phyloP scores from a whole-genome alignment of 768 basidiomycete species.

The Dacryopinax spathularia region DNA sequence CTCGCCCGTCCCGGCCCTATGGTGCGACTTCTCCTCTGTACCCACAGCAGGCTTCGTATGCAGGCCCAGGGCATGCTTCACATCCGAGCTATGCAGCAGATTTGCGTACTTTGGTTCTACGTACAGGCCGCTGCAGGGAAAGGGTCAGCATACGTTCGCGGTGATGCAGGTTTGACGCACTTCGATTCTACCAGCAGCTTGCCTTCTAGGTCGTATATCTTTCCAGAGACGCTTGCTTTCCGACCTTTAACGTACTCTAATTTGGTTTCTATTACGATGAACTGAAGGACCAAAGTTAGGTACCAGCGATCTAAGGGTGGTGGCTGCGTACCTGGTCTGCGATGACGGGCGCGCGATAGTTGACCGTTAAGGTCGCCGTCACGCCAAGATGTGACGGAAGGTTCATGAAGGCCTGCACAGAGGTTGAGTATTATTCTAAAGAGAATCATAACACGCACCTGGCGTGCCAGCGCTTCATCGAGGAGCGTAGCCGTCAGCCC shows the following conservation, averaged over 20 bases:
- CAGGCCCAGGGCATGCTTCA: conserved; percentile 52
- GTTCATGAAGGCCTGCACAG: conserved; percentile 59
- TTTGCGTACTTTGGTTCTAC: conserved; percentile 82
- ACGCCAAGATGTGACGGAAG: conserved; percentile 84
- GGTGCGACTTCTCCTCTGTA: not conserved
- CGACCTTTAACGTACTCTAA: conserved; percentile 59
- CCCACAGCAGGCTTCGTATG: not conserved
- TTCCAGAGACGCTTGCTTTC: conserved; percentile 56
- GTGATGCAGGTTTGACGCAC: conserved; percentile 31
- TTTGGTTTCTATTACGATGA: conserved; percentile 63
- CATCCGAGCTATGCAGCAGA: conserved; percentile 44
- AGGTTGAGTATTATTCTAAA: not conserved
- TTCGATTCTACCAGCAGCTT: conserved; percentile 66
- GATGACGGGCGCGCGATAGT: conserved; percentile 74
- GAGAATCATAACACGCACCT: conserved; percentile 35
- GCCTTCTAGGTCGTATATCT: conserved; percentile 69
- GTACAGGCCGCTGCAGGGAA: conserved; percentile 50
- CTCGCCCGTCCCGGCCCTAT: not conserved
- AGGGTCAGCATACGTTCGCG: not conserved
- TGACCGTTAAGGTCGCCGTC: conserved; percentile 68
- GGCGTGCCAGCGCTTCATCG: conserved; percentile 68
- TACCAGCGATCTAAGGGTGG: not conserved
- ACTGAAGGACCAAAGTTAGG: conserved; percentile 32
- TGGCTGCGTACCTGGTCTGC: conserved; percentile 58
- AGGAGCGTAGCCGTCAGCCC: conserved; percentile 80